Evolutionary conservation across 164 flowering plant species (phyloP).

Genomic region (Euptelea pleiosperma): DNA sequence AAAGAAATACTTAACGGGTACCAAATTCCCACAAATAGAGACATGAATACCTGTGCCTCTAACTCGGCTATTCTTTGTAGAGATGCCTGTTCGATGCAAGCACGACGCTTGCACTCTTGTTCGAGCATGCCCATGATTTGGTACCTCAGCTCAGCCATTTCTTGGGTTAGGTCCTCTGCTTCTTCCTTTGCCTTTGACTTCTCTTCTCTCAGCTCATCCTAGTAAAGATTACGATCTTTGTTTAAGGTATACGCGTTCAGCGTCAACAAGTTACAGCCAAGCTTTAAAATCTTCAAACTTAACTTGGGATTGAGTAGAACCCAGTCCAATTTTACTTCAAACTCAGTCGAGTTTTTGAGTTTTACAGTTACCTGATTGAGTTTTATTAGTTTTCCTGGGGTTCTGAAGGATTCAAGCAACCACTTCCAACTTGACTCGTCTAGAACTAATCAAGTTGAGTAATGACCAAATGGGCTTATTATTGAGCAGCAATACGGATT

Average conservation of each 20-base stretch:
- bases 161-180: slow-evolving; percentile 79
- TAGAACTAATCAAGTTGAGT: neutral
- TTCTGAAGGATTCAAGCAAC: neutral
- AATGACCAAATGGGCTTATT: too few species aligned
- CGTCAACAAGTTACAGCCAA: neutral
- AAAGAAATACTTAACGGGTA: neutral
- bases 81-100: slow-evolving; percentile 78
- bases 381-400: neutral
- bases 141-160: slow-evolving; percentile 91
- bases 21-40: neutral
- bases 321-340: neutral
- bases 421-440: neutral
- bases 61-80: slow-evolving; percentile 76
- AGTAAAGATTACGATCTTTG: slow-evolving; percentile 8
- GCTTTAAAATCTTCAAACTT: neutral
- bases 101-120: slow-evolving; percentile 78
- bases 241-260: slow-evolving; percentile 6
- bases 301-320: neutral
- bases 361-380: neutral
- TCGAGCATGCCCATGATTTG: slow-evolving; percentile 71
- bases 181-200: slow-evolving; percentile 72
- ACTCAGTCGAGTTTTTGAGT: too few species aligned
- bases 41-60: slow-evolving; percentile 61
- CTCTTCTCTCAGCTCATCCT: slow-evolving; percentile 72
- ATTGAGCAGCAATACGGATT: too few species aligned